These are phyloP conservation scores for Ormosia emarginata DNA, from an alignment of 306 rosid species.

Conservation along the genomic window DNA sequence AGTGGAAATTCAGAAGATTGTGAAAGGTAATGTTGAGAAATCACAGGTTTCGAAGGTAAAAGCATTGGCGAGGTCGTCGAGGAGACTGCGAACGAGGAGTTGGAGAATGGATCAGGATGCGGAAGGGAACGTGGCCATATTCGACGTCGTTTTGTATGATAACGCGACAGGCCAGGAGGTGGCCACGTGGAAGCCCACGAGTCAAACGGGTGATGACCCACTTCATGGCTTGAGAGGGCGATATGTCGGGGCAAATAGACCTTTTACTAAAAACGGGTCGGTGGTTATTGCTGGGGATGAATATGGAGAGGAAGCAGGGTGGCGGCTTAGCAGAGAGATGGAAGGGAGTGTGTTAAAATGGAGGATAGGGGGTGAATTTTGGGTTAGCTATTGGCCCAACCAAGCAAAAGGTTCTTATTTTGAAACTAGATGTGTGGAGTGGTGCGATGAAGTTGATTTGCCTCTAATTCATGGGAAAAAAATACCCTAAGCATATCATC, in stretches of 20 bases:
- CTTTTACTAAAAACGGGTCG: slow-evolving; percentile 65
- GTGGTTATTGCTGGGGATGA: slow-evolving; percentile 74
- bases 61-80: slow-evolving; percentile 37
- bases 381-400: slow-evolving; percentile 68
- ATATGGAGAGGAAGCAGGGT: slow-evolving; percentile 67
- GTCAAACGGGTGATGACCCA: neutral
- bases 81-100: slow-evolving; percentile 37
- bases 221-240: slow-evolving; percentile 36
- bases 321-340: slow-evolving; percentile 78
- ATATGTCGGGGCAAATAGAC: slow-evolving; percentile 40
- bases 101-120: slow-evolving; percentile 96
- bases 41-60: slow-evolving; percentile 34
- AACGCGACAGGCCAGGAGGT: slow-evolving; percentile 59
- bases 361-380: slow-evolving; percentile 84
- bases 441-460: slow-evolving; percentile 98
- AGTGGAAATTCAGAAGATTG: slow-evolving; percentile 44
- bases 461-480: slow-evolving; percentile 64
- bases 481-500: neutral
- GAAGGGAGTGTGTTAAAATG: slow-evolving; percentile 93
- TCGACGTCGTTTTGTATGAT: slow-evolving; percentile 66
- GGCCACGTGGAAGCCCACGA: slow-evolving; percentile 29
- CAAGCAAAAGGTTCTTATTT: slow-evolving; percentile 39
- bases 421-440: slow-evolving; percentile 77
- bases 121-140: slow-evolving; percentile 78
- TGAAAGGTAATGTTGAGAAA: slow-evolving; percentile 56